A percentile compares a stretch with the other conserved stretches of the same genome.
These are phyloP conservation scores for Solanum medicagineum DNA, from an alignment of 257 asterid species.

Conservation along the genomic window DNA sequence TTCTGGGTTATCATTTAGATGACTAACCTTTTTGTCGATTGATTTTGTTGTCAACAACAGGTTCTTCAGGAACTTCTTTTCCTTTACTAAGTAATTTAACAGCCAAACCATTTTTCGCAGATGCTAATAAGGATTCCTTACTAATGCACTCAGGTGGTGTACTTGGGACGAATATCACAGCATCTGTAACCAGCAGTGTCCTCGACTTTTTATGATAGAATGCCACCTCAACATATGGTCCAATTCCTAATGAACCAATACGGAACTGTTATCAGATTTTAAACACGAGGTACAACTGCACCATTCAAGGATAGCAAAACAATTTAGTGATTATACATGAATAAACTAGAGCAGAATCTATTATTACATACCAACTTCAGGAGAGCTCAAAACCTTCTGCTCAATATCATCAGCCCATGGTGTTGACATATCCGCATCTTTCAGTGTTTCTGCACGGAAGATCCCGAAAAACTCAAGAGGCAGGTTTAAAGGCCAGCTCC, in stretches of 20 bases:
- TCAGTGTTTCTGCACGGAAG: slow-evolving; percentile 57
- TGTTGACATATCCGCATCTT: slow-evolving; percentile 44
- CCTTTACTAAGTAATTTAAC: slow-evolving; percentile 92
- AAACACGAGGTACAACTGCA: neutral
- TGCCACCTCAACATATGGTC: slow-evolving; percentile 97
- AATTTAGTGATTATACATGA: neutral
- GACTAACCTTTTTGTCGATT: slow-evolving; percentile 64
- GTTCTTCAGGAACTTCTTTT: slow-evolving; percentile 64
- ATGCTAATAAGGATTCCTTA: slow-evolving; percentile 69
- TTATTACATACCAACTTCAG: slow-evolving; percentile 68
- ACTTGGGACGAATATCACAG: slow-evolving; percentile 80
- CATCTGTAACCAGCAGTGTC: slow-evolving; percentile 84
- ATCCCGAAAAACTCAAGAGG: slow-evolving; percentile 92
- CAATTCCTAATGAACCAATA: slow-evolving; percentile 49
- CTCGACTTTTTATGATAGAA: slow-evolving; percentile 80
- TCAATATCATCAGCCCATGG: slow-evolving; percentile 91
- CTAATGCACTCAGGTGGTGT: slow-evolving; percentile 84
- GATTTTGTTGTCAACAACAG: slow-evolving; percentile 63
- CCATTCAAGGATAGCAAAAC: neutral
- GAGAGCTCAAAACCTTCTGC: slow-evolving; percentile 83
- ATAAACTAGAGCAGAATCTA: neutral
- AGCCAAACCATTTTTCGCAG: slow-evolving; percentile 87
- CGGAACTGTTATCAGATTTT: neutral
- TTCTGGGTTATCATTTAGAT: neutral
- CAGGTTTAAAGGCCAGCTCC: slow-evolving; percentile 95